phyloP scores from a whole-genome alignment of 2,329 filamentous ascomycete species.

The Arthrobotrys musiformis region DNA sequence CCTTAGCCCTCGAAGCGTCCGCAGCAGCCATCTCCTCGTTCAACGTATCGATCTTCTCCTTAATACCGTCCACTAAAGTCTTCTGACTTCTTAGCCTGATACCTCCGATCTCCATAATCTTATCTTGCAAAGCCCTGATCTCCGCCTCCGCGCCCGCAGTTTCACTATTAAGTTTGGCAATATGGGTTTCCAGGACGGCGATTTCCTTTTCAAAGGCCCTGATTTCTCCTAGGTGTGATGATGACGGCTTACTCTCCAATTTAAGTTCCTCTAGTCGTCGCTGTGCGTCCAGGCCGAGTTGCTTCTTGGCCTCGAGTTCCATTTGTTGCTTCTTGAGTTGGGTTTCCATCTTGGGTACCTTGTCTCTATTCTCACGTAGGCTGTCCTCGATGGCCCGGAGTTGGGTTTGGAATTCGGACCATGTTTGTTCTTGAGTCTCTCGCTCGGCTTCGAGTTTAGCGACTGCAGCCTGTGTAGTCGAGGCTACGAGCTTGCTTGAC shows the following conservation, averaged over 20 bases:
- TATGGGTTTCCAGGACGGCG: slow-evolving; percentile 76
- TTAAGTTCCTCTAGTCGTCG: slow-evolving; percentile 85
- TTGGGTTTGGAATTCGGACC: slow-evolving; percentile 84
- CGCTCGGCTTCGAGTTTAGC: slow-evolving; percentile 85
- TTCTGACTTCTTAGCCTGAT: slow-evolving; percentile 91
- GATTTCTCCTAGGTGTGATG: slow-evolving; percentile 81
- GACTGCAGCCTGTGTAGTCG: slow-evolving; percentile 88
- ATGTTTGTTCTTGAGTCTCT: slow-evolving; percentile 83
- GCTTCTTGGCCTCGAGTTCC: slow-evolving; percentile 85
- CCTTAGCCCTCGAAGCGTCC: slow-evolving; percentile 88
- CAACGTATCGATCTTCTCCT: slow-evolving; percentile 82
- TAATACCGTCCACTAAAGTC: slow-evolving; percentile 86
- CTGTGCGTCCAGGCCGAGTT: slow-evolving; percentile 84
- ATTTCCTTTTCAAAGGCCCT: slow-evolving; percentile 82
- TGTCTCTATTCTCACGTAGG: slow-evolving; percentile 76
- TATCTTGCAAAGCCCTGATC: slow-evolving; percentile 91
- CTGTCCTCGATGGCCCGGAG: slow-evolving; percentile 81
- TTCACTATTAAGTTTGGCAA: slow-evolving; percentile 81
- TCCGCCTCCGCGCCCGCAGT: slow-evolving; percentile 91
- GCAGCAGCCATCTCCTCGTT: slow-evolving; percentile 85
- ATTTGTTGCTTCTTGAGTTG: slow-evolving; percentile 89
- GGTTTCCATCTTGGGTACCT: slow-evolving; percentile 86
- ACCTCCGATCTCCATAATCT: slow-evolving; percentile 98
- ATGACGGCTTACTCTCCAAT: slow-evolving; percentile 65
- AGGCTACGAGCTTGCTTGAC: slow-evolving; percentile 93